phyloP scores from a whole-genome alignment of 768 basidiomycete genomes.

The Lactifluus hygrophoroides region DNA sequence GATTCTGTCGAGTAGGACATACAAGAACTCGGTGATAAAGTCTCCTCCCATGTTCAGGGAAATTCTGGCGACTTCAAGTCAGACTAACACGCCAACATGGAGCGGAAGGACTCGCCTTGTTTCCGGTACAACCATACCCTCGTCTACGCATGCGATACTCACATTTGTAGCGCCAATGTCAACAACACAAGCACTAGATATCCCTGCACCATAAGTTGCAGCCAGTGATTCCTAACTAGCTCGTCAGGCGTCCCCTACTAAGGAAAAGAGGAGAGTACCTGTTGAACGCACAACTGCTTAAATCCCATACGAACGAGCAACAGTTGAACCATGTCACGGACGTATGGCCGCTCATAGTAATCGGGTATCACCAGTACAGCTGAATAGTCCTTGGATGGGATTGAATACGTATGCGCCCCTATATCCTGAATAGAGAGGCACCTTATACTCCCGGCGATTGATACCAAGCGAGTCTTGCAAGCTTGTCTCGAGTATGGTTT shows the following conservation, averaged over 20 bases:
- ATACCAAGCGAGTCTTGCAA: conserved; percentile 58
- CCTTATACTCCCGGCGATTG: conserved; percentile 47
- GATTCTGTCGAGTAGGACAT: conserved; percentile 68
- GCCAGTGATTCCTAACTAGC: conserved; percentile 72
- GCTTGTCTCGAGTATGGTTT: conserved; percentile 52
- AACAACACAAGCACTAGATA: conserved; percentile 91
- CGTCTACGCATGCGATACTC: conserved; percentile 88
- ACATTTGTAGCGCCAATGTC: conserved; percentile 85
- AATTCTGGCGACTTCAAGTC: conserved; percentile 41
- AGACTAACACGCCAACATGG: not conserved
- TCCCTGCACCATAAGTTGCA: conserved; percentile 91
- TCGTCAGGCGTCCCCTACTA: not conserved
- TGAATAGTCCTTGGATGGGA: conserved; percentile 60
- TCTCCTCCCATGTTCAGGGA: conserved; percentile 85
- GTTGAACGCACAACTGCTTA: conserved; percentile 87
- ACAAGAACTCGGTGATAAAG: conserved; percentile 87
- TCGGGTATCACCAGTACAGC: conserved; percentile 88
- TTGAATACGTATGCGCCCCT: conserved; percentile 1
- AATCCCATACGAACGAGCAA: conserved; percentile 79
- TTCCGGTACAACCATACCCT: conserved; percentile 81
- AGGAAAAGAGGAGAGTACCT: conserved; percentile 38
- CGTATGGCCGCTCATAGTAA: conserved; percentile 77
- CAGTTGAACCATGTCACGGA: conserved; percentile 67
- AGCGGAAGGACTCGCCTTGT: conserved; percentile 50
- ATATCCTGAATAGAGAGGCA: conserved; percentile 25